Base-by-base conservation (phyloP, 2,329 filamentous ascomycete species). In the Chaetomiaceae sp. region DNA sequence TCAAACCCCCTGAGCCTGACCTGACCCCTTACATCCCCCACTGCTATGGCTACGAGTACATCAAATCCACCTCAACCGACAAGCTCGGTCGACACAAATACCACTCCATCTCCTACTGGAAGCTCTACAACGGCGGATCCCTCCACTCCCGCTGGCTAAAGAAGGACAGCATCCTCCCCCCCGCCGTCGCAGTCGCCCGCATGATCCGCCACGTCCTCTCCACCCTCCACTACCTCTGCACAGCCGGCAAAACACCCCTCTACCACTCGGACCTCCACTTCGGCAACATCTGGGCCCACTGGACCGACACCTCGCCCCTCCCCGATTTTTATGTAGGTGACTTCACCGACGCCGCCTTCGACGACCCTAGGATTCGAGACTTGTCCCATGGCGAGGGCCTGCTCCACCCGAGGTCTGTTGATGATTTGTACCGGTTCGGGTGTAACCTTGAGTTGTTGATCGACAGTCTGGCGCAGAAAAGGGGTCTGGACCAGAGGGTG, bases 291-390 rank as follows among this genome's bases (percentile, higher is more conserved):
- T 56, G 54, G 54, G 7, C 36, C 1, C 36, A 53, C 37, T 54
- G 51, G 27, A 17, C 19, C 0, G 12, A 8, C 12, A n/a, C 36
- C n/a, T 9, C 25, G 3, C 3, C 12, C 11, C 44, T 55, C 4
- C 53, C 53, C 3, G 49, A 55, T 14, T 56, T 56, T 8, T 56
- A 56, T 36, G 14, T 56, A 0, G 54, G 54, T 15, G 54, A 56
- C 29, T 54, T 56, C 2, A 39, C 34, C 9, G 31, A 38, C 3
- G 54, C 54, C 8, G 7, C 20, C 4, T 43, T 37, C 11, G 19
- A 20, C 12, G 17, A 36, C 6, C 14, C 25, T 5, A 5, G 25
- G 5, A 6, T 27, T 9, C 5, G 25, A 9, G 25, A 5, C 25
- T 9, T 27, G 5, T 19, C 22, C 4, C 9, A 19, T 11, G 2